phyloP scores from a whole-genome alignment of 768 basidiomycete genomes.

The Xerocomellus dryophilus region DNA sequence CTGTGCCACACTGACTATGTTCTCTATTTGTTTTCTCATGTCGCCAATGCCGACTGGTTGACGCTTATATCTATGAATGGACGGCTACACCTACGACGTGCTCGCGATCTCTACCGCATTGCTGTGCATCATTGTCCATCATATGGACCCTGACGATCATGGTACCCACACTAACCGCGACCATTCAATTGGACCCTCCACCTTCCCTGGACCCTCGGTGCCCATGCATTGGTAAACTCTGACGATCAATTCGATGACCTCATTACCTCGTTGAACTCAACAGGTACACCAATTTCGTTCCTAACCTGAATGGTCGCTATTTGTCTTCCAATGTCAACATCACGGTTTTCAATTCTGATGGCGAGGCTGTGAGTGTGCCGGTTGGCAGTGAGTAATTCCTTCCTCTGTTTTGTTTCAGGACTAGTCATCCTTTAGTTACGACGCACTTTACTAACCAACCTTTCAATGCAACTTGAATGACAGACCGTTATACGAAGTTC shows the following conservation, averaged over 20 bases:
- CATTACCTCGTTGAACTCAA: not conserved
- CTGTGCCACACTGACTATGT: conserved; percentile 2
- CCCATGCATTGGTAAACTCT: not conserved
- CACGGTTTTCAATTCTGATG: conserved; percentile 50
- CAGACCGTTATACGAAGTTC: conserved; percentile 68
- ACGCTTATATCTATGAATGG: not conserved
- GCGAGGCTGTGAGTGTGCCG: conserved; percentile 38
- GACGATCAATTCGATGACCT: not conserved
- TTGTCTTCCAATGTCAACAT: conserved; percentile 87
- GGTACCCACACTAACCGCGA: conserved; percentile 1
- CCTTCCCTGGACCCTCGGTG: not conserved
- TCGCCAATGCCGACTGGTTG: not conserved
- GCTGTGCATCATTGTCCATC: not conserved
- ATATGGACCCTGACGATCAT: conserved; percentile 8
- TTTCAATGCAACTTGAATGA: conserved; percentile 27
- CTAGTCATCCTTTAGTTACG: too few relatives aligned
- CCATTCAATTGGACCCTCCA: not conserved
- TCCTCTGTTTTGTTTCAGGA: not conserved
- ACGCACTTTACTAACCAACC: conserved; percentile 26
- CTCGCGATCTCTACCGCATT: not conserved
- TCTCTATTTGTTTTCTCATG: not conserved
- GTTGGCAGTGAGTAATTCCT: conserved; percentile 38
- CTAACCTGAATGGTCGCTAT: conserved; percentile 66
- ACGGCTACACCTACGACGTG: not conserved
- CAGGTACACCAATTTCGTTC: conserved; percentile 65